Evolutionary conservation across 768 basidiomycete species (phyloP), one percentile per base, ranked within the genome.

Genomic region (Aureoboletus auriporus): DNA sequence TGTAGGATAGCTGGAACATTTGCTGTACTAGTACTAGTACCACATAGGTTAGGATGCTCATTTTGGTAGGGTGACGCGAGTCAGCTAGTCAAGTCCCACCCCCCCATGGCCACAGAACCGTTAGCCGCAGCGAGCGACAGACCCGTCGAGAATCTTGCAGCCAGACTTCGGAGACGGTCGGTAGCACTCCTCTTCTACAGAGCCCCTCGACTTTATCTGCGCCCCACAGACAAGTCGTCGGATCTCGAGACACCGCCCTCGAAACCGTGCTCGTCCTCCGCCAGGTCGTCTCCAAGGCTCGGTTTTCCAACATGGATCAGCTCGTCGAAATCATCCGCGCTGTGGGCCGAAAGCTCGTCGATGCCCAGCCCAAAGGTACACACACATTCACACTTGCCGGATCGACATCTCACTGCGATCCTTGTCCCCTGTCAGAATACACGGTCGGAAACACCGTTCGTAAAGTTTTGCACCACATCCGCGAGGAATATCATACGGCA

Each of bases 371-470:
- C 11, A 96, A 95, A 82, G 95, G 95, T 93, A 50, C 46, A 28
- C 45, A 9, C n/a, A n/a, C 35, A 29, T 20, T 41, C 55, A 26
- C 42, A 47, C 39, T 39, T 30, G 51, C 37, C 31, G 16, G 38
- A 44, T 49, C 41, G 16, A 28, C 46, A 39, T 52, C 41, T 23
- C 20, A 23, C 20, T 4, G 45, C 29, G 39, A 10, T 59, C 42
- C 16, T 51, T 42, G 16, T 20, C 17, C 8, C 35, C 29, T 13
- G 13, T 46, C 69, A 97, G 96, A 99, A 65, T 86, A 94, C 62
- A 89, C 93, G 39, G 87, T 96, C 31, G 93, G 93, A 20, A 98
- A 98, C 65, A 94, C 94, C 17, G 86, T 94, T 35, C 83, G 93
- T 34, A 92, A 92, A 61, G 84, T 97, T 20, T 73, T 97, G 26